Base-by-base conservation (phyloP, 2,329 filamentous ascomycete genomes). In the Alternaria novae-zelandiae region DNA sequence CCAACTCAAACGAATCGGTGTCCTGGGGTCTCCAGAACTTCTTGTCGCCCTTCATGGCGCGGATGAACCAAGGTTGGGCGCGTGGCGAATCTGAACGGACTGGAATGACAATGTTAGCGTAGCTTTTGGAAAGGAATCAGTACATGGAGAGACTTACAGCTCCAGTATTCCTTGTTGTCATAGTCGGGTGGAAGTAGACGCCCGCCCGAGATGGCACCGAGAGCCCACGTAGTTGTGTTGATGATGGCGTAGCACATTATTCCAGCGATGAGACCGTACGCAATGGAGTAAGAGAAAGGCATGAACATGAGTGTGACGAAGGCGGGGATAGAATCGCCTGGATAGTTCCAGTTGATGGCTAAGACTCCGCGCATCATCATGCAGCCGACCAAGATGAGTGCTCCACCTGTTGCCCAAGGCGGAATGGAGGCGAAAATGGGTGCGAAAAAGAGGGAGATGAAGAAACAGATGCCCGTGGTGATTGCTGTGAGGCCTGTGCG, bases 391-490 rank as follows among this genome's bases (percentile, higher is more conserved):
- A 97, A 88, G 70, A 96, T 86, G 23, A 96, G 86, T n/a, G 94
- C 93, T 77, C 91, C 94, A 46, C 93, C 93, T 0, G 93, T 97
- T 2, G 93, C 93, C 92, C 92, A 96, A 0, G 93, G 90, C 4
- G 93, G 93, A 61, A 96, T 96, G 0, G 91, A 94, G 6, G 93
- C 93, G 74, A 96, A 96, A 61, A 96, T 95, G 1, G 93, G 93
- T 0, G 93, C 92, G 77, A 96, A 96, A 85, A 96, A 96, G 63
- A 97, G 87, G 56, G 91, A 89, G 75, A 96, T 88, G 62, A 79
- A 76, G 83, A 97, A 97, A 81, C 91, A 94, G 47, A 96, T 51
- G 5, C 93, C 93, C 0, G 92, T 91, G 9, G 87, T 84, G 77
- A 94, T 91, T 45, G 92, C 89, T 0, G 93, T 95, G 17, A 97